Base-by-base conservation (phyloP, 805 yeast species). In the Debaryomyces prosopidis region DNA sequence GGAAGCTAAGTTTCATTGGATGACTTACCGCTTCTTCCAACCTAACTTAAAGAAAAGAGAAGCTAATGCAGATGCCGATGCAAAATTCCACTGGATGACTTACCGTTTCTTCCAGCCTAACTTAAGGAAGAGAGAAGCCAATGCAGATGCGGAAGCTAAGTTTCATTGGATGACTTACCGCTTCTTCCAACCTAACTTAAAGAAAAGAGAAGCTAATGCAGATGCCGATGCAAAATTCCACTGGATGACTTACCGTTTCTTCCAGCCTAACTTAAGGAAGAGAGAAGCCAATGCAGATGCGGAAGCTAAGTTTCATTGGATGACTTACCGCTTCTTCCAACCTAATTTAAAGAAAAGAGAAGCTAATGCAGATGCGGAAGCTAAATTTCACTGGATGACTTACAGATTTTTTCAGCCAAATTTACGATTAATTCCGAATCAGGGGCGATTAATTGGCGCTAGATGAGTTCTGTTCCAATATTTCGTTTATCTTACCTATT, bases 311-410 rank as follows among this genome's bases (percentile, higher is more conserved):
- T 47, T 49, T 45, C 42, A 47, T 23, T 52, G 51, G 53, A 44
- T 44, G 42, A 37, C 37, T n/a, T 36, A 44, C 20, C 39, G 41
- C 36, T 46, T 39, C n/a, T 56, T 51, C 41, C 55, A 57, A 45
- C 54, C 56, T 6, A 50, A 58, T 30, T 46, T 45, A 37, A 26
- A 17, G 8, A 63, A 60, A 40, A 53, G 60, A 42, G 60, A 58
- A 9, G 65, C 61, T 27, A 59, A 60, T 36, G 62, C 59, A 12
- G 57, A 48, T 17, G 62, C 62, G 11, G 54, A 49, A n/a, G 55
- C 54, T 19, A 28, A 36, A 8, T 47, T 49, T 45, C 42, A 47
- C 28, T 52, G 51, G 53, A 44, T 44, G 42, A 37, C 37, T n/a
- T 36, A 44, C 18, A 39, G 41, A 36, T 46, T 39, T 14, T 56